These are phyloP conservation scores for Astraeus odoratus DNA, from an alignment of 768 basidiomycete genomes.

Conservation along the genomic window DNA sequence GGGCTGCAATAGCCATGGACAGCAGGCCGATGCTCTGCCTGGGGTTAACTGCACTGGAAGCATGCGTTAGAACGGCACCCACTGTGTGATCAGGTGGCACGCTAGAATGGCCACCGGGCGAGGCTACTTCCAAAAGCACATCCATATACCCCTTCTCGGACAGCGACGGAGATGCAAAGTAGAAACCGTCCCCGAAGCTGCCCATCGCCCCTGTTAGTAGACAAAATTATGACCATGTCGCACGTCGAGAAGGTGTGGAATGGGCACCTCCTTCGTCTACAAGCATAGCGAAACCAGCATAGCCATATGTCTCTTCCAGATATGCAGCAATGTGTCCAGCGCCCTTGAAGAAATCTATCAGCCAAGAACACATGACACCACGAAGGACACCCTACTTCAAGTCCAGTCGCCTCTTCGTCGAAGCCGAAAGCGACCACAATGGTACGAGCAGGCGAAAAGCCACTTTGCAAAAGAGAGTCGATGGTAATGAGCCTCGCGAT, in stretches of 20 bases:
- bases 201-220: background rate
- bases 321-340: slow-evolving; percentile 39
- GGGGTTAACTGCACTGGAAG: background rate
- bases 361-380: background rate
- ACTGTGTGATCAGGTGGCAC: slow-evolving; percentile 77
- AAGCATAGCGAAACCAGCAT: slow-evolving; percentile 62
- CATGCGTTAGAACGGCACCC: slow-evolving; percentile 14
- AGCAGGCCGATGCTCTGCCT: slow-evolving; percentile 70
- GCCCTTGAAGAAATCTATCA: slow-evolving; percentile 27
- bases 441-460: slow-evolving; percentile 40
- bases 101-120: slow-evolving; percentile 76
- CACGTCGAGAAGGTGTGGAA: background rate
- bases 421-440: slow-evolving; percentile 39
- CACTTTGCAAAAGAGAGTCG: slow-evolving; percentile 39
- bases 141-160: slow-evolving; percentile 67
- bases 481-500: slow-evolving; percentile 46
- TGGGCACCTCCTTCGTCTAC: background rate
- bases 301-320: slow-evolving; percentile 55
- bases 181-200: background rate
- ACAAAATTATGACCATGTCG: slow-evolving; percentile 29
- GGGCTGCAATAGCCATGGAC: slow-evolving; percentile 51
- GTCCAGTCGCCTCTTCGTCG: slow-evolving; percentile 50
- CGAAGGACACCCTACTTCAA: slow-evolving; percentile 24
- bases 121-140: slow-evolving; percentile 49
- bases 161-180: slow-evolving; percentile 53